Evolutionary conservation across 441 rosid genomes (phyloP).

Genomic region (Croton setiger): DNA sequence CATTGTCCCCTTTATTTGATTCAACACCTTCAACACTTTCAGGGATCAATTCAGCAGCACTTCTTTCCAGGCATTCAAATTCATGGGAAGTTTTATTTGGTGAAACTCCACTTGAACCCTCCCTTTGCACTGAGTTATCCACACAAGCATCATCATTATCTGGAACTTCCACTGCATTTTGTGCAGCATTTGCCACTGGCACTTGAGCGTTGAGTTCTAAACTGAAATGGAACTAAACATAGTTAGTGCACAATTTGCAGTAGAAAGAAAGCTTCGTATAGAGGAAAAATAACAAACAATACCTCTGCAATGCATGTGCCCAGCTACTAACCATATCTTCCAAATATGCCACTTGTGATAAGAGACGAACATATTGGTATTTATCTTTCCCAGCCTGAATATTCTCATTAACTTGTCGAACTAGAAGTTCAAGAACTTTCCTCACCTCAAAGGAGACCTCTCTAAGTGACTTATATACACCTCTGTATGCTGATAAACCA

Average conservation of each 20-base stretch:
- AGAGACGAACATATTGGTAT: conserved; percentile 64
- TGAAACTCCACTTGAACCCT: conserved; percentile 30
- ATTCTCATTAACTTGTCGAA: conserved; percentile 66
- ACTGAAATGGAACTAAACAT: conserved; percentile 49
- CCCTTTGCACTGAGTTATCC: conserved; percentile 29
- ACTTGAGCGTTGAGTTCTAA: conserved; percentile 52
- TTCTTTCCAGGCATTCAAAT: conserved; percentile 33
- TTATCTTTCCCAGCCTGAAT: conserved; percentile 84
- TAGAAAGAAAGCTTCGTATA: conserved; percentile 17
- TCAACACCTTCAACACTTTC: conserved; percentile 31
- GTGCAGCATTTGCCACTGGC: conserved; percentile 33
- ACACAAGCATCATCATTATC: conserved; percentile 16
- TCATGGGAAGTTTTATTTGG: conserved; percentile 23
- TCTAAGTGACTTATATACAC: conserved; percentile 57
- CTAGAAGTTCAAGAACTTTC: conserved; percentile 86
- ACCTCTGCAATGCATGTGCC: conserved; percentile 89
- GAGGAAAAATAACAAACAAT: conserved; percentile 18
- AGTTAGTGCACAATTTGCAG: conserved; percentile 30
- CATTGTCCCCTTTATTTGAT: conserved; percentile 26
- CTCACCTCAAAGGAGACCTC: conserved; percentile 87
- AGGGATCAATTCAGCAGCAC: conserved; percentile 22
- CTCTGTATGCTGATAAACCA: conserved; percentile 84
- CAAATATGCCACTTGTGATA: conserved; percentile 92
- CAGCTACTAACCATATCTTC: conserved; percentile 93
- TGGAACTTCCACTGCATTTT: conserved; percentile 32